Conservation (phyloP, 1,139 yeast genomes). For the Kurtzmaniella natalensis region DNA sequence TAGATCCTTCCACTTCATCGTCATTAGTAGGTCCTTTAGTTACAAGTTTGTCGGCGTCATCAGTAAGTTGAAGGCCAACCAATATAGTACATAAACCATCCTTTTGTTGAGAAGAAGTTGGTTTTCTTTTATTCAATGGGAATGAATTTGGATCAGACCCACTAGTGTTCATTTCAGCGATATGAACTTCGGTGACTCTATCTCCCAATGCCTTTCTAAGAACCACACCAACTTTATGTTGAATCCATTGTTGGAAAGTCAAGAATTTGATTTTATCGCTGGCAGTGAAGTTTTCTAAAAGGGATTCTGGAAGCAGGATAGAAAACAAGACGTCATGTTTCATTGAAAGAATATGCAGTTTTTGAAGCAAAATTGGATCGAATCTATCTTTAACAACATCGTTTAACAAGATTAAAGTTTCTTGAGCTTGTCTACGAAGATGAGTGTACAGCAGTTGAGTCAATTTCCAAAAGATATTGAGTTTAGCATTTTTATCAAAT, state of each 20-base stretch:
- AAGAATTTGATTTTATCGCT: conserved; percentile 69
- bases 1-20: conserved; percentile 51
- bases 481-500: conserved; percentile 67
- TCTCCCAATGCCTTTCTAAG: conserved; percentile 64
- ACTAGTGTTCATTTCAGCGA: conserved; percentile 26
- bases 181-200: conserved; percentile 48
- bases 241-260: conserved; percentile 63
- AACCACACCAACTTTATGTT: conserved; percentile 56
- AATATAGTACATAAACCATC: conserved; percentile 7
- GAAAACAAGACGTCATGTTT: conserved; percentile 63
- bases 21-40: conserved; percentile 81
- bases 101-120: conserved; percentile 43
- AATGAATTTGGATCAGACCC: conserved; percentile 21
- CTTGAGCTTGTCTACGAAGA: conserved; percentile 61
- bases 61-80: conserved; percentile 68
- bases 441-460: conserved; percentile 60
- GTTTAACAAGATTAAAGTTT: conserved; percentile 63
- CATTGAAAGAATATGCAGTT: conserved; percentile 51
- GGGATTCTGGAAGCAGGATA: conserved; percentile 39
- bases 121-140: conserved; percentile 57
- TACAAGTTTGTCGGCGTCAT: conserved; percentile 72
- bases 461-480: conserved; percentile 82
- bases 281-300: conserved; percentile 54
- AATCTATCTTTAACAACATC: conserved; percentile 85
- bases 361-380: conserved; percentile 72